Evolutionary conservation across 2,329 filamentous ascomycete species (phyloP), one percentile per base, ranked within the genome.

Genomic region (Boeremia lycopersici): DNA sequence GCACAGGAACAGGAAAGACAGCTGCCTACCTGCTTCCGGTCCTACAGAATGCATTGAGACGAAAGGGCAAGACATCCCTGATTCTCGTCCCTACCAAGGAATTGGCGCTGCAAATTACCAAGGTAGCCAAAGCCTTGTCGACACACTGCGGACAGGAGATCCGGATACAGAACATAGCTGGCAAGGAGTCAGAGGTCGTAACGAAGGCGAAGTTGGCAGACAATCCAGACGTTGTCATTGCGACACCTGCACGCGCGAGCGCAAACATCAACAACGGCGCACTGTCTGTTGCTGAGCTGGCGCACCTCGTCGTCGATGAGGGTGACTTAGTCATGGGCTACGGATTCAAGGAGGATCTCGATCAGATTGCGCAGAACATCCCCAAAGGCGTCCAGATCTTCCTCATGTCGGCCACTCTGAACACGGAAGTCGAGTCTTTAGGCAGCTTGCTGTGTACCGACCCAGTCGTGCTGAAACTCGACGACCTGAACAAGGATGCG

Each of bases 1-100:
- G 93, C 76, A 98, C 95, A 5, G 95, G 95, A 11, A 96, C 93
- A 4, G 95, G 95, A 64, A 99, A 99, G 82, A 99, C 95, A 10
- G 91, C 91, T n/a, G 93, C 95, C 44, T 98, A 98, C 73, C 80
- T 96, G 6, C 82, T 99, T 36, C 95, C 95, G 1, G 83, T 96
- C n/a, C 78, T 99, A 13, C 89, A 96, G 64, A 84, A 85, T 31
- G 90, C 96, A 58, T 78, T 99, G 51, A 90, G 89, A 71, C 85
- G 86, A 62, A 96, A 96, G 77, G 86, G 86, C 79, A 78, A 79
- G 48, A 85, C 89, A 3, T 88, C 87, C n/a, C 84, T 99, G 17
- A 89, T 99, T 54, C 87, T 99, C 12, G 93, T 98, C 1, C 95
- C 95, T 2, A 98, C 95, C 3, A 88, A 91, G 74, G 95, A 99